These are phyloP conservation scores for Carex kokanica DNA, from an alignment of 176 grass and related monocot species.

Conservation along the genomic window DNA sequence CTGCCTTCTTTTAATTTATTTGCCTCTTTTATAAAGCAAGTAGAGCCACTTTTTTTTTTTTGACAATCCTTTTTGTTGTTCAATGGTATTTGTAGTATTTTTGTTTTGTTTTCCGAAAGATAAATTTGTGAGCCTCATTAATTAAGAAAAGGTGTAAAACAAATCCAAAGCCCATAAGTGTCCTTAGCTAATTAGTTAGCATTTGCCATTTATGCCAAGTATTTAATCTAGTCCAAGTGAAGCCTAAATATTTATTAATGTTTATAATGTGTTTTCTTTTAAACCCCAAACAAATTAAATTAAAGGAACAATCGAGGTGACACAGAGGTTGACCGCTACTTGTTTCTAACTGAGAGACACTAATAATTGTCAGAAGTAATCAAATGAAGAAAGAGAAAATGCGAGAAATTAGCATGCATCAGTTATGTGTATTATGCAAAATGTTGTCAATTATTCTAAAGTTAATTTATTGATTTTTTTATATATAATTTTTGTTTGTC, in stretches of 20 bases:
- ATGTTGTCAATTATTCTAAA: neutral
- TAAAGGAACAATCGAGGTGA: neutral
- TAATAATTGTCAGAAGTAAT: neutral
- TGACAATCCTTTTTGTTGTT: neutral
- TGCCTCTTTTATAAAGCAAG: neutral
- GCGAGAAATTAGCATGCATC: neutral
- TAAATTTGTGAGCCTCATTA: neutral
- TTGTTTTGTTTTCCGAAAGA: neutral
- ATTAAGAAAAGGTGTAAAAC: neutral
- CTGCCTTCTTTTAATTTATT: neutral
- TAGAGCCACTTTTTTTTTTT: neutral
- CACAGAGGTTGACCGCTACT: neutral
- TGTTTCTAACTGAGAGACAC: neutral
- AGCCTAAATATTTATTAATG: neutral
- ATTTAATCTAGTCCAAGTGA: neutral
- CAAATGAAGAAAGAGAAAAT: neutral
- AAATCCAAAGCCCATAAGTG: neutral
- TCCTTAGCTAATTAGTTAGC: neutral
- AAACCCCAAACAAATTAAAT: neutral
- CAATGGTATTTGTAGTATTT: too few species aligned
- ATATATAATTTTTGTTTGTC: neutral
- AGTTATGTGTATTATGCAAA: neutral
- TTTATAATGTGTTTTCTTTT: neutral
- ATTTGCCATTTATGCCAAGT: neutral
- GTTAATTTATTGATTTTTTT: constrained; percentile 18